Base-by-base conservation (phyloP, 1,284 basidiomycete genomes). In the Cystobasidium slooffiae region DNA sequence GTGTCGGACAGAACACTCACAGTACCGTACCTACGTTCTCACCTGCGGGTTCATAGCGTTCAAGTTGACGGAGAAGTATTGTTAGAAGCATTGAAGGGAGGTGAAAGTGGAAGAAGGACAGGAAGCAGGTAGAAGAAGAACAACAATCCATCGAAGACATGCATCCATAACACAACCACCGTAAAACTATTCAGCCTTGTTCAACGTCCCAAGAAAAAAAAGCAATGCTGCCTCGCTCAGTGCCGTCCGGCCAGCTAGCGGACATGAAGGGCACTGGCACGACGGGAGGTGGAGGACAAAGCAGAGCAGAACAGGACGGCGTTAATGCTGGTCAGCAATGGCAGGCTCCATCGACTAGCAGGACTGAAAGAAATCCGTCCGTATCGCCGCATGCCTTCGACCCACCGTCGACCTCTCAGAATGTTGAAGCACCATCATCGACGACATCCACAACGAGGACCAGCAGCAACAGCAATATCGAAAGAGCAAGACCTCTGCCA, bases 191-290 rank as follows among this genome's bases (percentile, higher is more conserved):
- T 31, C 22, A 58, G 9, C 16, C 56, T 41, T n/a, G 22, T 56
- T n/a, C 39, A n/a, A 16, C 20, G 20, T 3, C 9, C 18, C 9
- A 59, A 43, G 37, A 12, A 41, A 5, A 41, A 5, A 18, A 18
- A n/a, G 56, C 56, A 12, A 59, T 59, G 56, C 8, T 59, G 14
- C 31, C 55, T 31, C 22, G 55, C 55, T 56, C 55, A 37, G 22
- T 56, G 24, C 55, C 55, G 31, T 56, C 55, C 20, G 55, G 55
- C 12, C 55, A 56, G 55, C 55, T 56, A 12, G 55, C 55, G 14
- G 56, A 43, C 39, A 41, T 59, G 56, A 20, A 64, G 20, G 31
- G 62, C 31, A 41, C 49, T 5, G 62, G 43, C 62, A 20, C 46
- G 7, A 20, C 16, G 16, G 62, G 44, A 64, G 44, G 44, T 22